These are phyloP conservation scores for Begonia loranthoides DNA, from an alignment of 306 rosid genomes.

Conservation along the genomic window DNA sequence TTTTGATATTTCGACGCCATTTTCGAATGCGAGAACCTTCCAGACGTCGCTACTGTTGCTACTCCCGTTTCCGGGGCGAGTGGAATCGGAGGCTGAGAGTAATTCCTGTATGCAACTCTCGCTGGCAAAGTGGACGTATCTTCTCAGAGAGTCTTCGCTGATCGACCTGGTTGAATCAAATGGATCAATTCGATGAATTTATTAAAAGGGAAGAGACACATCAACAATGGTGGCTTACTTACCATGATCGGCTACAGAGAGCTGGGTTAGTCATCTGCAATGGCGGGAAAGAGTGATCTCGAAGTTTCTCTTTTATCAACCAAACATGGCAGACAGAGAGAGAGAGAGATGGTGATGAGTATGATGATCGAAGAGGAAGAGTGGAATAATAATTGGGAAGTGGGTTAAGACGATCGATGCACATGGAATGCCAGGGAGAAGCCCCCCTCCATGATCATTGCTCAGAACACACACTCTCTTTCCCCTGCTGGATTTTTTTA, in stretches of 20 bases:
- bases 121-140: conserved; percentile 68
- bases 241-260: conserved; percentile 81
- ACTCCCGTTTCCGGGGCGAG: no score
- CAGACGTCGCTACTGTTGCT: conserved; percentile 22
- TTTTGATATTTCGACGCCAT: conserved; percentile 72
- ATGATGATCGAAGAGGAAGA: conserved; percentile 7
- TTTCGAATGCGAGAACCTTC: conserved; percentile 51
- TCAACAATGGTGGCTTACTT: no score
- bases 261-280: conserved; percentile 40
- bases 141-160: conserved; percentile 72
- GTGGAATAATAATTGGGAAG: conserved; percentile 26
- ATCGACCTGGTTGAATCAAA: conserved; percentile 40
- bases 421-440: conserved; percentile 93
- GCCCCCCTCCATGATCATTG: conserved; percentile 45
- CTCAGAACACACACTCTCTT: conserved; percentile 11
- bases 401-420: conserved; percentile 47
- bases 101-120: conserved; percentile 80
- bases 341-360: not conserved
- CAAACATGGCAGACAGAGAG: conserved; percentile 1
- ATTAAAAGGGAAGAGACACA: no score
- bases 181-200: no score
- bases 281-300: conserved; percentile 1
- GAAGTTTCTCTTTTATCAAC: conserved; percentile 3
- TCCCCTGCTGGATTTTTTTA: not conserved
- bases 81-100: conserved; percentile 32